phyloP scores from a whole-genome alignment of 805 yeast species.

The Hanseniaspora meyeri region DNA sequence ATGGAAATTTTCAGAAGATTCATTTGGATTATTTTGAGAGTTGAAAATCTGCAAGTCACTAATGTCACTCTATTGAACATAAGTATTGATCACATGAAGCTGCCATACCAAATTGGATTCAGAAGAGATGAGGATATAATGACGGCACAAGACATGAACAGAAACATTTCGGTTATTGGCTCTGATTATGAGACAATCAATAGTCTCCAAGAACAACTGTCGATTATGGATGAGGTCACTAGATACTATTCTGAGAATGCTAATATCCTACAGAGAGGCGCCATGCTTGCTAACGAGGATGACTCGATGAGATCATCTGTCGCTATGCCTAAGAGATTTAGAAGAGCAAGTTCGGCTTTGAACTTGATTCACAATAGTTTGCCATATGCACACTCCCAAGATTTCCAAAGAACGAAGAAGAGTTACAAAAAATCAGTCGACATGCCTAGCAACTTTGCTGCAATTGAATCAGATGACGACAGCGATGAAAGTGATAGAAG shows the following conservation, averaged over 20 bases:
- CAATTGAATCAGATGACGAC: background rate
- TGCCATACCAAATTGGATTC: constrained; percentile 54
- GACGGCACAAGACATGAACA: background rate
- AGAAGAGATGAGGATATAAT: background rate
- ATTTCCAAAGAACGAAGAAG: constrained; percentile 49
- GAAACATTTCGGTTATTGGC: background rate
- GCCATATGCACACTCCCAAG: constrained; percentile 70
- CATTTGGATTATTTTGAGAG: constrained; percentile 81
- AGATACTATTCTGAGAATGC: constrained; percentile 10
- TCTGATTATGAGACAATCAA: constrained; percentile 1
- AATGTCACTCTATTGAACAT: constrained; percentile 79
- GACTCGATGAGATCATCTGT: background rate
- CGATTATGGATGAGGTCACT: constrained; percentile 10
- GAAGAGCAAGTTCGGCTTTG: constrained; percentile 26
- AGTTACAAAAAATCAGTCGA: constrained; percentile 20
- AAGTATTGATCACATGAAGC: constrained; percentile 60
- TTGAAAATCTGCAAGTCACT: constrained; percentile 92
- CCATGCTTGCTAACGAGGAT: background rate
- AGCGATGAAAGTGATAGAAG: constrained; percentile 2
- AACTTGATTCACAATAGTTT: constrained; percentile 41
- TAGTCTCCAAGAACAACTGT: constrained; percentile 5
- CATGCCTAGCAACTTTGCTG: background rate
- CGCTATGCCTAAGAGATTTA: constrained; percentile 1
- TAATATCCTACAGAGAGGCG: background rate
- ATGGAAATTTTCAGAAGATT: constrained; percentile 76